Base-by-base conservation (phyloP, 2,329 filamentous ascomycete species). In the Botrytis pseudocinerea region DNA sequence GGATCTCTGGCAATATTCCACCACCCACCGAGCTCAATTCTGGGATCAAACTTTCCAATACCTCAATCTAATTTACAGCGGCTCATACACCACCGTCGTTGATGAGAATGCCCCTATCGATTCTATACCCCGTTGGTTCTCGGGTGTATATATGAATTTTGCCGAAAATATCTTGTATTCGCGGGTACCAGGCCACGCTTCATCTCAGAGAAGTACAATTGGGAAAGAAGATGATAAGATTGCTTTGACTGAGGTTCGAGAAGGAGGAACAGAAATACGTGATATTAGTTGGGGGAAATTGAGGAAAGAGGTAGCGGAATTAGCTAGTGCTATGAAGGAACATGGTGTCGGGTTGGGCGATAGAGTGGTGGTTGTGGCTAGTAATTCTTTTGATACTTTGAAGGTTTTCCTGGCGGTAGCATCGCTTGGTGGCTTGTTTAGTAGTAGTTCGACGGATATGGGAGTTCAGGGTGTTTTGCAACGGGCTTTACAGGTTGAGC, bases 361-460 rank as follows among this genome's bases (percentile, higher is more conserved):
- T 80, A 85, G 93, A 0, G 85, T 97, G 8, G 92, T 93, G 0
- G 85, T 93, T 4, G 92, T 96, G 2, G 92, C 90, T 1, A 90
- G 90, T 38, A 94, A 95, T 76, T 91, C 90, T 57, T 85, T 93
- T 51, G 91, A 94, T 80, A 95, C 93, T 0, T 83, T 94, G 72
- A 84, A 90, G 2, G 88, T 94, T 1, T 92, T 93, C 79, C 83
- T 93, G 73, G 93, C 92, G 0, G 87, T 89, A 0, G 88, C 87
- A 1, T 90, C 91, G 81, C 78, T 96, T 1, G 94, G 94, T 0
- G 93, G 86, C 0, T 81, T 97, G 1, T 96, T 96, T 80, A 92
- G 89, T 76, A 92, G 89, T 65, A 91, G 88, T 70, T 93, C 90
- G 12, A 95, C 93, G 0, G 93, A 97, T 81, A 96, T 96, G 91